phyloP scores from a whole-genome alignment of 805 yeast genomes.

The Ogataea glucozyma region DNA sequence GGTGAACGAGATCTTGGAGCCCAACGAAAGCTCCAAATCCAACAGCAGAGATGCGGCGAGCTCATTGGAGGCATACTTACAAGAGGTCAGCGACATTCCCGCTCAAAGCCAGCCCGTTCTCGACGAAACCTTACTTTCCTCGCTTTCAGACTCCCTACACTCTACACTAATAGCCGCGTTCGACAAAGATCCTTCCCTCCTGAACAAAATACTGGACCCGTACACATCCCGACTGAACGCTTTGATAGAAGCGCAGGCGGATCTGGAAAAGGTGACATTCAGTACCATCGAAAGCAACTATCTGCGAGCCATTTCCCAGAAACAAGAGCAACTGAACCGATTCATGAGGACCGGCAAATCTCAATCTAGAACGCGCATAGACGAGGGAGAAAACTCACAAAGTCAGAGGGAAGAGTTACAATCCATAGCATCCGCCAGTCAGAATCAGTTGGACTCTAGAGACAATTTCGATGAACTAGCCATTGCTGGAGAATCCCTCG shows the following conservation, averaged over 20 bases:
- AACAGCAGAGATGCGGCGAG: too few relatives aligned
- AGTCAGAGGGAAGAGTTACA: background rate
- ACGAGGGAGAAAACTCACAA: background rate
- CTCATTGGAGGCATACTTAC: too few relatives aligned
- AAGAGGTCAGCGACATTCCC: background rate
- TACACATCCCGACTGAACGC: background rate
- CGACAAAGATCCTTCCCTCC: background rate
- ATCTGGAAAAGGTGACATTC: background rate
- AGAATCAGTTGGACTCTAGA: background rate
- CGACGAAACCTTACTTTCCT: background rate
- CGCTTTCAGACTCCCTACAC: background rate
- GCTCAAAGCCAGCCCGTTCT: background rate
- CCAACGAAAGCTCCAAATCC: too few relatives aligned
- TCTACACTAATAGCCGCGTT: background rate
- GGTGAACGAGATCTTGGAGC: too few relatives aligned
- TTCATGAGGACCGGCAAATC: background rate
- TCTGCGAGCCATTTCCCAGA: background rate
- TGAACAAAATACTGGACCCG: background rate
- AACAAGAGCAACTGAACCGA: constrained; percentile 5
- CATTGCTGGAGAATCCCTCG: background rate
- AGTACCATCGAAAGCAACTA: background rate
- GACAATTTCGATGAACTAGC: background rate
- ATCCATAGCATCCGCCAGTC: constrained; percentile 3
- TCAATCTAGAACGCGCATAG: background rate
- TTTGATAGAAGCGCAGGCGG: background rate